Conservation (phyloP, 257 asterid genomes). For the Solanum rostratum region DNA sequence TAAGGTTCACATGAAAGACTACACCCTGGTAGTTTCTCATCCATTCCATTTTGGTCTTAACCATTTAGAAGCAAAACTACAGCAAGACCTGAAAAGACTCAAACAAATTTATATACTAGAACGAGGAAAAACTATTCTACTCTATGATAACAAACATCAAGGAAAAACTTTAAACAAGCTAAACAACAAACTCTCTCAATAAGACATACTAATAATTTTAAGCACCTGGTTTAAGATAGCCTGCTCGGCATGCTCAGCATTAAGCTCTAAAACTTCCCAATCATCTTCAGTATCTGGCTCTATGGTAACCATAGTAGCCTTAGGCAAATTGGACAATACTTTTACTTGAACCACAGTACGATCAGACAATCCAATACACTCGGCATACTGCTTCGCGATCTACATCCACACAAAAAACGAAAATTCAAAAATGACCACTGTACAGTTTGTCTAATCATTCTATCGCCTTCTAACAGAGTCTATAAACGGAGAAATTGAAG, state of each 20-base stretch:
- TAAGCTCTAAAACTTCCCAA: conserved; percentile 98
- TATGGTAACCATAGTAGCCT: conserved; percentile 68
- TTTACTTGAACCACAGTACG: conserved; percentile 56
- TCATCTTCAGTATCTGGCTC: conserved; percentile 98
- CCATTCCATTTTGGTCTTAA: background rate
- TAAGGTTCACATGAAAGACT: background rate
- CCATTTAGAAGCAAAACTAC: background rate
- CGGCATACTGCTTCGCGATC: conserved; percentile 82
- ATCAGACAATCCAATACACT: conserved; percentile 75
- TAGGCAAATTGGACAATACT: conserved; percentile 53
- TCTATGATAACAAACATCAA: background rate
- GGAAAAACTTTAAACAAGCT: background rate
- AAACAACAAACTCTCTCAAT: background rate
- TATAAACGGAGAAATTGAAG: background rate
- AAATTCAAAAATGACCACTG: background rate
- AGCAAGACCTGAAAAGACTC: background rate
- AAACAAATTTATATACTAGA: background rate
- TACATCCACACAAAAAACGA: conserved; percentile 15
- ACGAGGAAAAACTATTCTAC: background rate
- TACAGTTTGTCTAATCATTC: background rate
- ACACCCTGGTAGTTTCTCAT: background rate
- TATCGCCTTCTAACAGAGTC: background rate
- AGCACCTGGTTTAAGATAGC: conserved; percentile 81
- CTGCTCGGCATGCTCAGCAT: conserved; percentile 81
- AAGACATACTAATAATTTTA: background rate